Percentiles rank a stretch among this genome's conserved stretches.
Conservation (phyloP, 257 asterid genomes). For the Solanum gracilifrons region DNA sequence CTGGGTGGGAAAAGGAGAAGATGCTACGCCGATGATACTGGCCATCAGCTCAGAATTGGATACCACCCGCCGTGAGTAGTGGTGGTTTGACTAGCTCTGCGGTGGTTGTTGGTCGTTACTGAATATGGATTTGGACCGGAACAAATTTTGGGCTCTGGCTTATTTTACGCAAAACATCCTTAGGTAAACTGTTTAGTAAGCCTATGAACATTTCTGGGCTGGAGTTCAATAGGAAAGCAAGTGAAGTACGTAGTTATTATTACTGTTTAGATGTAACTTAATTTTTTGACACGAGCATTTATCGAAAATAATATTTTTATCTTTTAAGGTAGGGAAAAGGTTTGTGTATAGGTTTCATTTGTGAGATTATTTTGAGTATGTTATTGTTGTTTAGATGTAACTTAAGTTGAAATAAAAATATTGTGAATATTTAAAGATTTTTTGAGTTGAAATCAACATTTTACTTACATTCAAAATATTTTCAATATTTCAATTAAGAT, state of each 20-base stretch:
- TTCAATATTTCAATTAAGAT: neutral
- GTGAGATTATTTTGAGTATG: too few relatives aligned
- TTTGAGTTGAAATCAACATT: neutral
- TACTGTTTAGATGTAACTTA: neutral
- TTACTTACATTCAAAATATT: neutral
- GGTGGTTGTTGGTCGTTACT: neutral
- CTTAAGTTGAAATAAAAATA: neutral
- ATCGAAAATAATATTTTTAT: accelerated
- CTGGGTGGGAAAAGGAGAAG: constrained; percentile 24
- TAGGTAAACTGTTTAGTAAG: neutral
- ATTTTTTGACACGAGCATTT: neutral
- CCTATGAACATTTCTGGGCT: neutral
- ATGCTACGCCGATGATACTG: constrained; percentile 28
- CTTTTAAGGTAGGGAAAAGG: too few relatives aligned
- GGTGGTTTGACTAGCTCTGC: neutral
- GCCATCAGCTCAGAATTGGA: constrained; percentile 8
- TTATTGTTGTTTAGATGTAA: neutral
- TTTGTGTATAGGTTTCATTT: accelerated
- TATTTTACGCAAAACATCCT: neutral
- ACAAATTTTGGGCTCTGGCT: neutral
- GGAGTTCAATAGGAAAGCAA: neutral
- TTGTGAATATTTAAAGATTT: neutral
- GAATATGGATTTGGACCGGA: neutral
- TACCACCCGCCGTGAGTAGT: neutral
- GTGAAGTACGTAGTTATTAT: neutral